A percentile compares a stretch with the other conserved stretches of the same genome.
These are phyloP conservation scores for Fraxinus latifolia DNA, from an alignment of 305 asterid species.

Conservation along the genomic window DNA sequence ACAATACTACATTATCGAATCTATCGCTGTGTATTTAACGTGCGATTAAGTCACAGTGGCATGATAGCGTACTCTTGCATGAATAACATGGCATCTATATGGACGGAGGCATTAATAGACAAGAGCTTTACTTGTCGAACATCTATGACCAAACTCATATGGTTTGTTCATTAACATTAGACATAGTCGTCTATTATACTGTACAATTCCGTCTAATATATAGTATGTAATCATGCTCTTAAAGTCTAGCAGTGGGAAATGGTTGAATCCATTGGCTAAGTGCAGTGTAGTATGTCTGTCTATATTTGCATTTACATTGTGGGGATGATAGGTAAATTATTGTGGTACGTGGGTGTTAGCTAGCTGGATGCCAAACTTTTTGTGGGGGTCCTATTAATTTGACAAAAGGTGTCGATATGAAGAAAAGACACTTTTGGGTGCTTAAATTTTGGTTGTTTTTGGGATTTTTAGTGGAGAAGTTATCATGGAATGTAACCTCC, in stretches of 20 bases:
- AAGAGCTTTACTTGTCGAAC: background rate
- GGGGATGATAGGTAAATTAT: background rate
- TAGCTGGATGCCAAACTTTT: constrained; percentile 6
- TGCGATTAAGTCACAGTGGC: background rate
- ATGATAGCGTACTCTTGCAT: background rate
- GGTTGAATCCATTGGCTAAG: background rate
- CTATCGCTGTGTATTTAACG: background rate
- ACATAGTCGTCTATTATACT: background rate
- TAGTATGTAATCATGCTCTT: background rate
- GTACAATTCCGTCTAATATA: background rate
- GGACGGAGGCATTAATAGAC: background rate
- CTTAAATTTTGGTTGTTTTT: background rate
- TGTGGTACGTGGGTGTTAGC: background rate
- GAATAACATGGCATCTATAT: background rate
- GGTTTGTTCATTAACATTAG: background rate
- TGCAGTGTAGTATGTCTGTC: background rate
- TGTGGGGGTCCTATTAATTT: background rate
- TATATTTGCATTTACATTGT: background rate
- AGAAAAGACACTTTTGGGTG: background rate
- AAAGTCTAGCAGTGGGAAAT: background rate
- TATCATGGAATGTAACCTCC: background rate
- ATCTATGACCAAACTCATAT: background rate
- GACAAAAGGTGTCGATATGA: background rate
- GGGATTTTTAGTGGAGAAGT: background rate
- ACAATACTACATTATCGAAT: background rate